Evolutionary conservation across 164 flowering plant genomes (phyloP), one percentile per base, ranked within the genome.

Genomic region (Taxillus chinensis): DNA sequence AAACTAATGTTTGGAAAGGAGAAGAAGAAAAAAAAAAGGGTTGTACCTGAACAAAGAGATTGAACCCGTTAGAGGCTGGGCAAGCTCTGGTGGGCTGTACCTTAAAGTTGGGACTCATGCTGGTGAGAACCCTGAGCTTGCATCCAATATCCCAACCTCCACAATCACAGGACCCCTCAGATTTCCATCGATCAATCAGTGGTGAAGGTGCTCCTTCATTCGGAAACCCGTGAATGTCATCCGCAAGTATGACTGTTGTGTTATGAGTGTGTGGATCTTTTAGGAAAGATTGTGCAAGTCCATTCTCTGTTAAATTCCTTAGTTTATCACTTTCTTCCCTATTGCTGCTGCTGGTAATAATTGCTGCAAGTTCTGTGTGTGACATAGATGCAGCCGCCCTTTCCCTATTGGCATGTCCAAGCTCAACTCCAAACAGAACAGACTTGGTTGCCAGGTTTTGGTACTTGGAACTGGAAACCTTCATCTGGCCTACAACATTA

Each of bases 81-180:
- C 57, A 64, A 61, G 55, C 55, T 62, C 71, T 59, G 9, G 66
- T 69, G 38, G 73, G 59, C 54, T 46, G 61, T 3, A 56, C 14
- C 37, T 17, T 43, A 42, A 70, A 64, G 27, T 55, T 27, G 61
- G 57, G 70, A 17, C 68, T 72, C 55, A 70, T 45, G 59, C 75
- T 74, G 42, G 75, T 54, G 39, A 92, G 87, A 60, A 86, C 59
- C 42, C 76, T 69, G 12, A 92, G 68, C 62, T 74, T 75, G 82
- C 98, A 92, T 59, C 98, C 98, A 61, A 80, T 53, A 72, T 90
- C 98, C 98, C 98, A 92, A 55, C 98, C 98, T 46, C 98, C 98
- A 75, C 98, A 92, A 60, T 92, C 98, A 58, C 98, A 92, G 45
- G 79, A 74, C 57, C 98, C 98, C 41, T 90, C 93, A 16, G 92